Percentiles rank a stretch among this genome's conserved stretches.
phyloP scores from a whole-genome alignment of 176 grass and related monocot genomes.

The Poa annua region DNA sequence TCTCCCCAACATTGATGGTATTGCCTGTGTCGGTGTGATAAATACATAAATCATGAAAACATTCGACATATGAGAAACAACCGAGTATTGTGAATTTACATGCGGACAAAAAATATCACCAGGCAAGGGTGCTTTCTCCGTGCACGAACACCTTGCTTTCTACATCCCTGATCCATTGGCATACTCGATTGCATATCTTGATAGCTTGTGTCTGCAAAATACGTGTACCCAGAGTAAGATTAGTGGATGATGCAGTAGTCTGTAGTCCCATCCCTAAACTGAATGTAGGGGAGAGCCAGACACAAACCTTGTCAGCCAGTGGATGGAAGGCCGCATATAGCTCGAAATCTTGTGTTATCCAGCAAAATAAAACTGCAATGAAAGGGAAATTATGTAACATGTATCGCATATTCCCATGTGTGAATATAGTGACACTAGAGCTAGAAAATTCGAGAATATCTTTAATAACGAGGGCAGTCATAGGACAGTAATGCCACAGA shows the following conservation, averaged over 20 bases:
- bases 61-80: conserved; percentile 11
- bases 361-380: conserved; percentile 79
- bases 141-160: conserved; percentile 95
- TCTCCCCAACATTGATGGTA: conserved; percentile 68
- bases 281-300: conserved; percentile 1
- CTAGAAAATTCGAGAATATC: background rate
- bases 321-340: conserved; percentile 92
- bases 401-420: background rate
- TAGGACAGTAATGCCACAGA: background rate
- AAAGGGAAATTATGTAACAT: conserved; percentile 13
- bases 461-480: background rate
- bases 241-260: background rate
- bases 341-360: conserved; percentile 99
- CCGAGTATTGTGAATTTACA: conserved; percentile 46
- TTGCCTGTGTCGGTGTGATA: conserved; percentile 57
- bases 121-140: conserved; percentile 88
- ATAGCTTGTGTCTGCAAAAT: conserved; percentile 77
- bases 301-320: conserved; percentile 81
- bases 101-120: conserved; percentile 71
- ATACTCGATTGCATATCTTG: conserved; percentile 91
- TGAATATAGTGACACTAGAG: conserved; percentile 15
- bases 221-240: background rate
- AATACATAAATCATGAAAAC: conserved; percentile 55
- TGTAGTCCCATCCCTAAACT: background rate
- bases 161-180: conserved; percentile 94